These are phyloP conservation scores for Cercospora canescens DNA, from an alignment of 2,329 filamentous ascomycete genomes.

Conservation along the genomic window DNA sequence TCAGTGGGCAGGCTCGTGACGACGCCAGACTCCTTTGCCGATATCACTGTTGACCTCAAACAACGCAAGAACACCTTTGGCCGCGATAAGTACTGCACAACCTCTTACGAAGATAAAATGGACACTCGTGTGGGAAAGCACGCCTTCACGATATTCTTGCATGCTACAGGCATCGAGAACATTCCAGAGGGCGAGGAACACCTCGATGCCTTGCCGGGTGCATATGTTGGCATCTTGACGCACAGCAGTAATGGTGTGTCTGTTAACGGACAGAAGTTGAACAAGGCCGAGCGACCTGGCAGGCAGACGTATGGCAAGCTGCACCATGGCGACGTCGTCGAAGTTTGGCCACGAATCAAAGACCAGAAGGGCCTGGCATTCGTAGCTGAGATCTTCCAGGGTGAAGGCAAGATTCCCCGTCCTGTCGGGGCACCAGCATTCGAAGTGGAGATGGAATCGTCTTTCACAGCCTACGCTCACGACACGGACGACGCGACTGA, in stretches of 20 bases:
- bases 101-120: constrained; percentile 60
- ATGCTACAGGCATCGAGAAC: constrained; percentile 66
- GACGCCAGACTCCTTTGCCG: constrained; percentile 63
- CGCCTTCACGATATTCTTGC: constrained; percentile 76
- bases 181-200: constrained; percentile 53
- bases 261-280: constrained; percentile 72
- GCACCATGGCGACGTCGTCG: constrained; percentile 74
- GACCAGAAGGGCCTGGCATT: constrained; percentile 13
- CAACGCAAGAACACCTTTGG: constrained; percentile 76
- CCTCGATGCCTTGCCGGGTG: constrained; percentile 54
- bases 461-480: constrained; percentile 6
- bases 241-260: constrained; percentile 74
- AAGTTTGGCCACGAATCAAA: constrained; percentile 59
- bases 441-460: constrained; percentile 16
- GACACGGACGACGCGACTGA: background rate
- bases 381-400: constrained; percentile 15
- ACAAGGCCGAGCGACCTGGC: constrained; percentile 53
- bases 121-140: constrained; percentile 79
- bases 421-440: constrained; percentile 9
- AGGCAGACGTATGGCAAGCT: constrained; percentile 64
- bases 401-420: constrained; percentile 14
- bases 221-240: constrained; percentile 74
- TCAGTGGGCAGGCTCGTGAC: constrained; percentile 63
- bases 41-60: constrained; percentile 65
- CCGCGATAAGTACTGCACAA: constrained; percentile 66